Evolutionary conservation across 345 rosid species (phyloP).

Genomic region (Clarkia xantiana): DNA sequence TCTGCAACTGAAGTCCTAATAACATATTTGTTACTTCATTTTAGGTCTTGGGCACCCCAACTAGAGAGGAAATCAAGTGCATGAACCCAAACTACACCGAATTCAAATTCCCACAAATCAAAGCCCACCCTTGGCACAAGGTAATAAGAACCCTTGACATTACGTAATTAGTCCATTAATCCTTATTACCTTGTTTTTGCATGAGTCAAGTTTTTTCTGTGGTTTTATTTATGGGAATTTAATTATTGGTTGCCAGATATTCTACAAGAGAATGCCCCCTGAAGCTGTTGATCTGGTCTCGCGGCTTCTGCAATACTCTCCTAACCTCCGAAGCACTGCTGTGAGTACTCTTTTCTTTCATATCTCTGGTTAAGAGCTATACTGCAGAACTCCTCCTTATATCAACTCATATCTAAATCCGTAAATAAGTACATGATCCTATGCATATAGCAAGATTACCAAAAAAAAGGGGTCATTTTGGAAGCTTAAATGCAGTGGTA

Average conservation of each 20-base stretch:
- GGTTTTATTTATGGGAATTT: background rate
- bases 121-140: constrained; percentile 99
- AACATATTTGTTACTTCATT: background rate
- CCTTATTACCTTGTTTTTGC: no score
- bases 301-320: constrained; percentile 90
- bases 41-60: constrained; percentile 96
- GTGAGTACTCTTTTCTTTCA: constrained; percentile 29
- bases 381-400: background rate
- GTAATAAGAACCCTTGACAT: constrained; percentile 17
- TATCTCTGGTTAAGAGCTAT: background rate
- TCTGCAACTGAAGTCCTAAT: no score
- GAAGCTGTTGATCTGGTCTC: constrained; percentile 98
- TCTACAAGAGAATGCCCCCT: constrained; percentile 90
- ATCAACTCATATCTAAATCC: no score
- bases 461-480: background rate
- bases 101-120: constrained; percentile 94
- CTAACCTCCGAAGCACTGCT: constrained; percentile 81
- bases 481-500: background rate
- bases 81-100: constrained; percentile 98
- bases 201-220: background rate
- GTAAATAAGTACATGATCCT: background rate
- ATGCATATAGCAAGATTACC: background rate
- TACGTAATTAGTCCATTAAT: background rate
- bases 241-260: constrained; percentile 35
- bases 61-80: constrained; percentile 95